Evolutionary conservation across 2,329 filamentous ascomycete genomes (phyloP), one percentile per base, ranked within the genome.

Genomic region (Aspergillus phoenicis): DNA sequence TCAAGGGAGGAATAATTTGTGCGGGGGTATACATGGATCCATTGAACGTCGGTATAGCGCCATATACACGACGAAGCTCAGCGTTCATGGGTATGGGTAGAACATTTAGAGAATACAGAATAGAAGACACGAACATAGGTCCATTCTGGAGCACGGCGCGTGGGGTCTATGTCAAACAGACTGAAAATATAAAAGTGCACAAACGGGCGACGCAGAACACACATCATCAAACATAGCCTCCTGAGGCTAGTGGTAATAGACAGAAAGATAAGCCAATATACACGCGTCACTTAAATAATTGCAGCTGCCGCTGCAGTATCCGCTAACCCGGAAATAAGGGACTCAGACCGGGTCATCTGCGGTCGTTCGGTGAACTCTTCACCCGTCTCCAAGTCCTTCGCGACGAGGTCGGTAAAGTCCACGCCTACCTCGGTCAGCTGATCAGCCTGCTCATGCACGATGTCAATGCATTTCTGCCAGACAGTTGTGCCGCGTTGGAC

Each of bases 361-460:
- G 68, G 66, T 33, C 60, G 58, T 22, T 62, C 58, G 17, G 59
- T 39, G 11, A 54, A 55, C 43, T 71, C 69, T 13, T 73, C 71
- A 13, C 64, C 66, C 2, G 64, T 66, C 51, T 74, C 72, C 52
- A 80, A 61, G 6, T 73, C 87, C 65, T 83, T 83, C 15, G 90
- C 91, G 13, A 97, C 88, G 59, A 98, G 77, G 66, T 91, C 91
- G 59, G 85, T 86, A 73, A 99, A 98, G 75, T 99, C 94, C 33
- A 99, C 80, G 0, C 93, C 93, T 22, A 97, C 93, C 62, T 96
- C 91, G 5, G 85, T 85, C 61, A 99, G 80, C 81, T 95, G 87
- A 61, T 82, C 83, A 0, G 91, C 91, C 77, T 98, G 93, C 57
- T 89, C 87, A 73, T 87, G 89, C 4, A 94, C 92, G 66, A 90